A percentile compares a stretch with the other conserved stretches of the same genome.
Conservation (phyloP, 2,329 filamentous ascomycete genomes). For the Epichloe hybrida region DNA sequence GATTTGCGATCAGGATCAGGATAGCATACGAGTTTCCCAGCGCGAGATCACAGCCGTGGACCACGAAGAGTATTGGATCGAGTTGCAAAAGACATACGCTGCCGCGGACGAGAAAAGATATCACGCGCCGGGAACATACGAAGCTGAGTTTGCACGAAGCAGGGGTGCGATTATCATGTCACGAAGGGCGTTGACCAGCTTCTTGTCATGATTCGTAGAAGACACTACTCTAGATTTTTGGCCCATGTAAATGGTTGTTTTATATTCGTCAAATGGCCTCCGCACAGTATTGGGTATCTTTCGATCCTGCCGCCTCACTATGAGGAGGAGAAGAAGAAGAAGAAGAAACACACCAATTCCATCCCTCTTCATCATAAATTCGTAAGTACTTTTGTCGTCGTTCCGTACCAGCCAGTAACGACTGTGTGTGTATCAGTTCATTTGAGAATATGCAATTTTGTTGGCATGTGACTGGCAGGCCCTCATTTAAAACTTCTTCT, state of each 20-base stretch:
- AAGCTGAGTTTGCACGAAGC: conserved; percentile 1
- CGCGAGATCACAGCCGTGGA: conserved; percentile 21
- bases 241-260: neutral
- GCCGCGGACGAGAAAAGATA: conserved; percentile 17
- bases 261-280: neutral
- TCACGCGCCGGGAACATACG: conserved; percentile 12
- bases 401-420: conserved; percentile 17
- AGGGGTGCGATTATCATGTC: neutral
- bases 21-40: conserved; percentile 27
- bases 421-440: neutral
- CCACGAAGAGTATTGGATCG: conserved; percentile 16
- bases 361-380: conserved; percentile 2
- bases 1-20: conserved; percentile 20
- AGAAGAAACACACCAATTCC: neutral
- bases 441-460: conserved; percentile 3
- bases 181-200: neutral
- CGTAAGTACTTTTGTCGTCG: conserved; percentile 7
- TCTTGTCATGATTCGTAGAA: neutral
- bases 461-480: neutral
- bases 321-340: neutral
- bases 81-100: conserved; percentile 20
- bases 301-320: neutral
- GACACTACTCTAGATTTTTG: neutral
- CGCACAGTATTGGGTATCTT: neutral
- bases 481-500: conserved; percentile 15